Conservation (phyloP, 495 filamentous ascomycete genomes). For the Neurospora tetrasperma region DNA sequence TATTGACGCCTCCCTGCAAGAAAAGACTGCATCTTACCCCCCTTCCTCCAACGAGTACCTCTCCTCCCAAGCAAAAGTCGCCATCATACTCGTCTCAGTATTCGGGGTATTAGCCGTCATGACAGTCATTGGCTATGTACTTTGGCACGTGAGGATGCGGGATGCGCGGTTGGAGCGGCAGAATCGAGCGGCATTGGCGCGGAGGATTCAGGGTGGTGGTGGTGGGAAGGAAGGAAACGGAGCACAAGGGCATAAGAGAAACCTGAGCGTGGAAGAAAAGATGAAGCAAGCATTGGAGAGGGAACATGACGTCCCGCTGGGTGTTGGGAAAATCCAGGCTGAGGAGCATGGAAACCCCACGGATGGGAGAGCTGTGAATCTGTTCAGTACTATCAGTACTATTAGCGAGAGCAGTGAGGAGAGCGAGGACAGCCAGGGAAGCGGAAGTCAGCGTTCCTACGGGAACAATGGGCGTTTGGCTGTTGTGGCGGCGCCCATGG, state of each 20-base stretch:
- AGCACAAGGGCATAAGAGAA: neutral
- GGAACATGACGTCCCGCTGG: neutral
- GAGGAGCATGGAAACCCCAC: neutral
- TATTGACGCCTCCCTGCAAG: neutral
- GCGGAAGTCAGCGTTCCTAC: neutral
- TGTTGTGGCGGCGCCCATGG: neutral
- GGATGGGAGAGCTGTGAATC: neutral
- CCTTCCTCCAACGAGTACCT: neutral
- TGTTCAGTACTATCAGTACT: neutral
- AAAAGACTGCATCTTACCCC: neutral
- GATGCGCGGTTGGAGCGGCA: neutral
- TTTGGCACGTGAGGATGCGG: neutral
- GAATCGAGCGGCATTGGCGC: neutral
- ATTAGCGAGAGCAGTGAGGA: neutral
- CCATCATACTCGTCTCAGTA: neutral
- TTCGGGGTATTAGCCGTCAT: neutral
- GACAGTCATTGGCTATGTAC: neutral
- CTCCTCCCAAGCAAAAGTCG: neutral
- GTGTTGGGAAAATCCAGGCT: neutral
- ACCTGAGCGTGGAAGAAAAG: neutral
- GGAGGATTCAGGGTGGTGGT: neutral
- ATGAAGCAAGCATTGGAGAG: neutral
- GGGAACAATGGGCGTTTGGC: neutral
- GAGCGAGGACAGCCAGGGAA: neutral
- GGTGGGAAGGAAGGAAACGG: neutral